phyloP scores from a whole-genome alignment of 139 green algal genomes.

The Chlamydomonas sp. region DNA sequence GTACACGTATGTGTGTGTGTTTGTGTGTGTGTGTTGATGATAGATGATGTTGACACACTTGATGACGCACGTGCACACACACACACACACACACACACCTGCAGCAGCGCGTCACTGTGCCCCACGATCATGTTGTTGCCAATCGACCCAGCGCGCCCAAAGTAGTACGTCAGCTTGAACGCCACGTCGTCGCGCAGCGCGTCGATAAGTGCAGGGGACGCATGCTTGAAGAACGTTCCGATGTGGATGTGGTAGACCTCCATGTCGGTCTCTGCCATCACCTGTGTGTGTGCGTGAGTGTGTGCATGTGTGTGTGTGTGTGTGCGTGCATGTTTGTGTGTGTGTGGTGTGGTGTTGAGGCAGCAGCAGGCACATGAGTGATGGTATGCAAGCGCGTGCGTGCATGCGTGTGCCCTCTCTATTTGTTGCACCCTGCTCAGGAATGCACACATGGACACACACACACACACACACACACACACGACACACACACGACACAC shows the following conservation, averaged over 20 bases:
- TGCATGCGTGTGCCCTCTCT: no score
- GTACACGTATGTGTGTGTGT: no score
- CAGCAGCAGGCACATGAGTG: no score
- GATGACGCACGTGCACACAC: no score
- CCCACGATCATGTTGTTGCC: constrained; percentile 18
- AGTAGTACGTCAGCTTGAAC: constrained; percentile 47
- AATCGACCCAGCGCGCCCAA: constrained; percentile 26
- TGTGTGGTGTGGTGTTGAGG: no score
- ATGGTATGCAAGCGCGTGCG: no score
- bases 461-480: no score
- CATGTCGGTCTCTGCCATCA: constrained; percentile 6
- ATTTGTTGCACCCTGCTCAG: no score
- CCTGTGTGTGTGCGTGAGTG: not conserved
- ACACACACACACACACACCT: constrained; percentile 2
- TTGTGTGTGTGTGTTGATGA: no score
- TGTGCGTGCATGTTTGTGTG: not conserved
- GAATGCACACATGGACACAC: no score
- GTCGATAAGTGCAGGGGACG: constrained; percentile 18
- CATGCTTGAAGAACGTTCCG: constrained; percentile 26
- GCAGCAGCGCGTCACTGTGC: not conserved
- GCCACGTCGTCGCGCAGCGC: constrained; percentile 12
- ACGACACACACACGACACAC: no score
- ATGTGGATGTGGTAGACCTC: constrained; percentile 33
- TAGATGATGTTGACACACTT: no score
- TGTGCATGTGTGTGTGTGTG: not conserved